Evolutionary conservation across 495 filamentous ascomycete genomes (phyloP), one percentile per base, ranked within the genome.

Genomic region (Schizothecium vesticola): DNA sequence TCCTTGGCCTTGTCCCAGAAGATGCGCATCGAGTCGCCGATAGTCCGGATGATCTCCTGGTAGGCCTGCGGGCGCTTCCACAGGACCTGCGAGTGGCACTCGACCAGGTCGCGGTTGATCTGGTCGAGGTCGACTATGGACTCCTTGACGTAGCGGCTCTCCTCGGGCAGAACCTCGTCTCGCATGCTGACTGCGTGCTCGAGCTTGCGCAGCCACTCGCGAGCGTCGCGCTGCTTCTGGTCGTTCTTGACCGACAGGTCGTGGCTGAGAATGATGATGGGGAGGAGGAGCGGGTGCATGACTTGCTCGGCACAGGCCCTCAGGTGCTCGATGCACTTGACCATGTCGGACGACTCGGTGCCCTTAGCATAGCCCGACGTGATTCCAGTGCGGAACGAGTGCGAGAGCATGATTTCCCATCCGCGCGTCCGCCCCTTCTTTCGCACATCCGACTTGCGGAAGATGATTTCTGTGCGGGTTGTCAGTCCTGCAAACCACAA

Each of bases 41-140:
- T 79, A 56, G 76, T 77, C 9, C 72, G 72, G 56, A 86, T 68
- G 65, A 86, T 84, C 77, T 86, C 80, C 67, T 83, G 75, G 57
- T 86, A 87, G 13, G 85, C 85, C 68, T 85, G 84, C 11, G 85
- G 85, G 29, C 85, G 77, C 66, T 86, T 86, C 85, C 85, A 87
- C 26, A 87, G 75, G 3, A 86, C 84, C 68, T 84, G 85, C 9
- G 77, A 79, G 67, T 87, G 84, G 67, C 85, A 87, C 69, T 87
- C 85, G 26, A 87, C 85, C 21, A 87, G 73, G 67, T 87, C 83
- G 64, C 81, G 76, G 69, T 86, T 87, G 72, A 87, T 81, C 56
- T 80, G 77, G 69, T 87, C 84, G 9, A 87, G 71, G 67, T 86
- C 82, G 61, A 87, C 77, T 31, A 80, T 76, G n/a, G 75, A 74